These are phyloP conservation scores for Myxozyma monticola DNA, from an alignment of 805 yeast species.

Conservation along the genomic window DNA sequence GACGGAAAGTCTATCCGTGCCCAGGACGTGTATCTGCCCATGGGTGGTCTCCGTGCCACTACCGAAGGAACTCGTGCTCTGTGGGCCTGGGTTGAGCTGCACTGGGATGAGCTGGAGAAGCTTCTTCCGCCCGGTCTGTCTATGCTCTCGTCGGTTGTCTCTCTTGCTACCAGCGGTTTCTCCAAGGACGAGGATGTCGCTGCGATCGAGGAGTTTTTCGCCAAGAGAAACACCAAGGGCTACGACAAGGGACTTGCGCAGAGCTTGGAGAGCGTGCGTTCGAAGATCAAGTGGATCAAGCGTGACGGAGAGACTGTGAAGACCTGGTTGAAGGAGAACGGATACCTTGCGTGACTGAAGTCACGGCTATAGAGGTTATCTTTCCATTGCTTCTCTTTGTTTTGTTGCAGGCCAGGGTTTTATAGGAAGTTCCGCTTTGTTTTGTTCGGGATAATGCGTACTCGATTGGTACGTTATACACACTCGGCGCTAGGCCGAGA, in stretches of 20 bases:
- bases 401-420: no score
- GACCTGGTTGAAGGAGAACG: constrained; percentile 34
- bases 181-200: constrained; percentile 49
- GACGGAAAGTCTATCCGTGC: constrained; percentile 57
- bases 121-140: constrained; percentile 78
- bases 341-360: constrained; percentile 19
- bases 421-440: neutral
- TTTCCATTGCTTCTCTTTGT: no score
- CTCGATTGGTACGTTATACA: no score
- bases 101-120: constrained; percentile 70
- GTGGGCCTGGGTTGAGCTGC: constrained; percentile 67
- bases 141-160: constrained; percentile 75
- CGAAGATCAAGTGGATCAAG: constrained; percentile 53
- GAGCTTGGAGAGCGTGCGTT: constrained; percentile 55
- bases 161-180: constrained; percentile 59
- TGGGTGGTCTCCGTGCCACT: constrained; percentile 68
- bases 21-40: constrained; percentile 76
- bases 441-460: no score
- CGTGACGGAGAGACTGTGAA: constrained; percentile 37
- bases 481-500: no score
- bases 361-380: constrained; percentile 5
- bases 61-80: constrained; percentile 64
- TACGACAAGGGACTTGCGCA: constrained; percentile 62
- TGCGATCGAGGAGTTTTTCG: constrained; percentile 50
- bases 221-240: constrained; percentile 50